Base-by-base conservation (phyloP, 108 stramenopile species). In the Epipyxis sp. region DNA sequence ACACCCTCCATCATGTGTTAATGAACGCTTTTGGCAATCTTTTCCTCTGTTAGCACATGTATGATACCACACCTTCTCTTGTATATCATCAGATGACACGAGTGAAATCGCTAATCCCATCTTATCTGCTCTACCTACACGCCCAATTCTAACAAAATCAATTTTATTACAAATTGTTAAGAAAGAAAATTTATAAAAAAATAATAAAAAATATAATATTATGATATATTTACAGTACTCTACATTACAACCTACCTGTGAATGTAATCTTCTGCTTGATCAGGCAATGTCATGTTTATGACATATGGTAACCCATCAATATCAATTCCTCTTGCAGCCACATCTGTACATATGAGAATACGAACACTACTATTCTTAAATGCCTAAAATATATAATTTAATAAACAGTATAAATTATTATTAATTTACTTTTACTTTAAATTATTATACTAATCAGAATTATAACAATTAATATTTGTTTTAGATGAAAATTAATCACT, bases 221-320 rank as follows among this genome's bases (percentile, higher is more conserved):
- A n/a, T n/a, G n/a, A n/a, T n/a, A n/a, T n/a, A n/a, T n/a, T n/a
- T n/a, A n/a, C n/a, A n/a, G n/a, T n/a, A n/a, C n/a, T n/a, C n/a
- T n/a, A n/a, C n/a, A n/a, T n/a, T n/a, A n/a, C n/a, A n/a, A n/a
- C n/a, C n/a, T n/a, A n/a, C n/a, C n/a, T n/a, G 37, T 89, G 88
- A 54, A 89, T 79, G 80, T 89, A 89, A 42, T 85, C 79, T 59
- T 88, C 85, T 34, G 78, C 41, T 29, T 50, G 57, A 39, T 89
- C 88, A 1, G 88, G 88, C 57, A 89, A 81, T 32, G 88, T 89
- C 81, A 88, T 77, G 84, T 89, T 89, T n/a, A 89, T 79, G n/a
- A 87, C 84, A 72, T 50, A 87, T 13, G 78, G 87, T 13, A 87
- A 46, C 20, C 1, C 41, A 30, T 76, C 59, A 54, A 89, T 65